These are phyloP conservation scores for Debaryomycetaceae sp. DNA, from an alignment of 1,139 yeast genomes.

Conservation along the genomic window DNA sequence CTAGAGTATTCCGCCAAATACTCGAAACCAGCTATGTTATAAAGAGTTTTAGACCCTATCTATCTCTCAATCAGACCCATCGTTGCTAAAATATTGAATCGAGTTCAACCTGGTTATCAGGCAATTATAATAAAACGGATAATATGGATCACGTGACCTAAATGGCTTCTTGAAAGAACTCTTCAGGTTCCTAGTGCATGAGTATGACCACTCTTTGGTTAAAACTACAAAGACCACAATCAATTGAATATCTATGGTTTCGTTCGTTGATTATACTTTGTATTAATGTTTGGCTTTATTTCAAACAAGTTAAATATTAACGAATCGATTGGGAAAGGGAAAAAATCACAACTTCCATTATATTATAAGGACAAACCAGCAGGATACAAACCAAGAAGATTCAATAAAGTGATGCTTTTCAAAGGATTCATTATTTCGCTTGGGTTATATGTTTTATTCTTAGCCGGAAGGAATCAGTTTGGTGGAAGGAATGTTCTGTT, in stretches of 20 bases:
- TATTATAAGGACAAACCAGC: conserved; percentile 30
- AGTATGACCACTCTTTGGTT: no score
- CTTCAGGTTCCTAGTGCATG: no score
- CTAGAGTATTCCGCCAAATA: no score
- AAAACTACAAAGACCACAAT: no score
- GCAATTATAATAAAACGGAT: no score
- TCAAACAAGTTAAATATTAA: background rate
- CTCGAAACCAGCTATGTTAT: no score
- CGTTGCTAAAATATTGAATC: no score
- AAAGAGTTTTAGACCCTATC: no score
- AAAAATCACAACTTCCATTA: conserved; percentile 20
- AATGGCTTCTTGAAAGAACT: no score
- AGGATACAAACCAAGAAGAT: conserved; percentile 7
- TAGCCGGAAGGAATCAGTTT: background rate
- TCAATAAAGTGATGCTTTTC: conserved; percentile 21
- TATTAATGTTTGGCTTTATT: background rate
- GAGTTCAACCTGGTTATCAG: no score
- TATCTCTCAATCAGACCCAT: no score
- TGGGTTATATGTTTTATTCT: conserved; percentile 33
- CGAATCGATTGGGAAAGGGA: background rate
- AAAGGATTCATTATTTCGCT: conserved; percentile 41
- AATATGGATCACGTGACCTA: no score
- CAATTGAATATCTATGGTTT: background rate
- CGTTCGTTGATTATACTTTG: background rate
- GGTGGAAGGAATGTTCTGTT: background rate